Percentiles rank a stretch among this genome's conserved stretches.
Evolutionary conservation across 2,329 filamentous ascomycete species (phyloP).

Genomic region (Cytospora mali): DNA sequence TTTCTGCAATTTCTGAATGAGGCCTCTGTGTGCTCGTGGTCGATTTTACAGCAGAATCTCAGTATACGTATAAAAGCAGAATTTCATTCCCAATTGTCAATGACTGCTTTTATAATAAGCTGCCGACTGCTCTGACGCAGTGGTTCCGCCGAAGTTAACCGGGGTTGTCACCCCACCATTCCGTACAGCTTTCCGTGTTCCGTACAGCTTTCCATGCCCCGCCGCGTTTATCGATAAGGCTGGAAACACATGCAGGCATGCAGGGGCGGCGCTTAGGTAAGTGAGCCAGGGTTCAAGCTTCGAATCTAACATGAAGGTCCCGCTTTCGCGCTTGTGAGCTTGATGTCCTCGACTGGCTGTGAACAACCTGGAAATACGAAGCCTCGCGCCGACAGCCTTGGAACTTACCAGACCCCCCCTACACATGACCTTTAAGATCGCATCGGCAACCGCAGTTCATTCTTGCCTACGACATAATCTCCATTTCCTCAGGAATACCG

Average conservation of each 20-base stretch:
- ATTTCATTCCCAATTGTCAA: not conserved
- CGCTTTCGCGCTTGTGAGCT: conserved; percentile 2
- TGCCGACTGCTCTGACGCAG: not conserved
- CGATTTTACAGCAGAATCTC: not conserved
- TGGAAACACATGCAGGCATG: not conserved
- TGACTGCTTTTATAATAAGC: not conserved
- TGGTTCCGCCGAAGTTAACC: not conserved
- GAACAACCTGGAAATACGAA: not conserved
- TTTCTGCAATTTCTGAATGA: not conserved
- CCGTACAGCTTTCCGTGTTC: not conserved
- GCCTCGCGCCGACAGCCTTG: conserved; percentile 3
- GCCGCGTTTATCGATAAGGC: conserved; percentile 19
- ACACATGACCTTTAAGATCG: not conserved
- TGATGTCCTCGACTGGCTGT: conserved; percentile 9
- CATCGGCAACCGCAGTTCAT: conserved; percentile 2
- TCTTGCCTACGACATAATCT: not conserved
- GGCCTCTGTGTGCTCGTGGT: not conserved
- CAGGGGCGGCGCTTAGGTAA: conserved; percentile 18
- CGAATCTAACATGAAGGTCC: conserved; percentile 4
- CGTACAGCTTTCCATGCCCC: not conserved
- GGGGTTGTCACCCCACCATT: not conserved
- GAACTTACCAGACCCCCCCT: not conserved
- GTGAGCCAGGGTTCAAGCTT: conserved; percentile 24
- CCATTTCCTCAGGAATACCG: not conserved
- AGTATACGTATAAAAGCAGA: not conserved